Conservation (phyloP, 148 eudicot genomes). For the Arctostaphylos glauca region DNA sequence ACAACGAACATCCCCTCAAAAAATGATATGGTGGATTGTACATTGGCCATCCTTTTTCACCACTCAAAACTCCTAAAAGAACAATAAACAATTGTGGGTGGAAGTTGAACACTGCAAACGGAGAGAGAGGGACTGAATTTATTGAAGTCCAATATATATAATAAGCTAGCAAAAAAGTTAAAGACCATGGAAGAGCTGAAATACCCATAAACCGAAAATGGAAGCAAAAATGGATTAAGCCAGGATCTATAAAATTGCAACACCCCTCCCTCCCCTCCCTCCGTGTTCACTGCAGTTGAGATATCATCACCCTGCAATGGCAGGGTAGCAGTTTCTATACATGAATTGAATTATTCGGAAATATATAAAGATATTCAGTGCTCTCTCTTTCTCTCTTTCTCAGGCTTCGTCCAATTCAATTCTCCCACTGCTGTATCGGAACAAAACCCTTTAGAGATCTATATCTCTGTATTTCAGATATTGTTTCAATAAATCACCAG, state of each 20-base stretch:
- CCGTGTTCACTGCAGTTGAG: constrained; percentile 30
- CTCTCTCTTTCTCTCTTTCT: constrained; percentile 11
- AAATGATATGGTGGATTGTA: background rate
- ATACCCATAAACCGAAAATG: background rate
- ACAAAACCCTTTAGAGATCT: constrained; percentile 12
- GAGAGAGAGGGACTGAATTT: background rate
- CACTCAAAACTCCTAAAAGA: background rate
- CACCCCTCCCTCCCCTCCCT: constrained; percentile 17
- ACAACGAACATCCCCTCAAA: too few species aligned
- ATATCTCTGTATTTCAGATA: background rate
- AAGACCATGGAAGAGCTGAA: background rate
- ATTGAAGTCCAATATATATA: background rate
- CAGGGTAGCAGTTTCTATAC: constrained; percentile 47
- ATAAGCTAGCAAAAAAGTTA: background rate
- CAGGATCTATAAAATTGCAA: constrained; percentile 24
- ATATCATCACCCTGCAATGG: constrained; percentile 35
- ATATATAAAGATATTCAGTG: constrained; percentile 14
- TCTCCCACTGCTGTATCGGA: constrained; percentile 12
- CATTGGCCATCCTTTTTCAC: background rate
- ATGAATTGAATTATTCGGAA: constrained; percentile 30
- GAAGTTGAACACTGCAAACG: background rate
- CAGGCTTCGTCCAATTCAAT: background rate
- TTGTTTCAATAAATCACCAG: constrained; percentile 5
- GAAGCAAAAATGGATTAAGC: background rate
- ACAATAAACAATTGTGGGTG: background rate